Percentiles rank a stretch among this genome's conserved stretches.
Evolutionary conservation across 2,329 filamentous ascomycete genomes (phyloP).

Genomic region (Fusarium kyushuense): DNA sequence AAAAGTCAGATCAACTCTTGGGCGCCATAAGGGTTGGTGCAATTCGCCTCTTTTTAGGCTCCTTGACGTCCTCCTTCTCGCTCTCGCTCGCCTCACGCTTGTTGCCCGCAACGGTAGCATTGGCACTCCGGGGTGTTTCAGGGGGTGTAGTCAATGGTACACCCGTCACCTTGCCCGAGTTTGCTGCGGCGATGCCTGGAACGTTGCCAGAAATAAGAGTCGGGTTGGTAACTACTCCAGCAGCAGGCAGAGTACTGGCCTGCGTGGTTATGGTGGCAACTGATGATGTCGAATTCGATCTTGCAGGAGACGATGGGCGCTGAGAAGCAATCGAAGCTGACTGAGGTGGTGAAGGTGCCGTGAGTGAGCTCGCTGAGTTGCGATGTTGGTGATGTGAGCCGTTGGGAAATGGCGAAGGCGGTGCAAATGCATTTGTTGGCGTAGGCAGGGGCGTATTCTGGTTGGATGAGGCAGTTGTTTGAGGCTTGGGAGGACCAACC

Average conservation of each 20-base stretch:
- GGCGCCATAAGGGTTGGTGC: conserved; percentile 71
- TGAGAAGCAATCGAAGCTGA: conserved; percentile 70
- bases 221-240: conserved; percentile 77
- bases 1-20: conserved; percentile 30
- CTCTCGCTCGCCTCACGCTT: conserved; percentile 70
- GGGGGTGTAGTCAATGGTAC: conserved; percentile 90
- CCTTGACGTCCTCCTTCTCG: conserved; percentile 64
- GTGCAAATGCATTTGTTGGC: conserved; percentile 72
- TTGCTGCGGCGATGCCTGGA: conserved; percentile 80
- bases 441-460: conserved; percentile 79
- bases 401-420: conserved; percentile 68
- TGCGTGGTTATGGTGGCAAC: conserved; percentile 81
- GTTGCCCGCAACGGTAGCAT: conserved; percentile 54
- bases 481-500: conserved; percentile 62
- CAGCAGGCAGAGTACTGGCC: conserved; percentile 59
- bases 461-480: conserved; percentile 62
- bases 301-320: conserved; percentile 80
- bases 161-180: conserved; percentile 71
- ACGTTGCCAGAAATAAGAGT: conserved; percentile 82
- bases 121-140: conserved; percentile 75
- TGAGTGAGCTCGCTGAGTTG: conserved; percentile 68
- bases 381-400: conserved; percentile 66
- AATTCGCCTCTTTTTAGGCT: conserved; percentile 77
- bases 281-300: conserved; percentile 88
- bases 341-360: conserved; percentile 67